Percentiles rank a stretch among this genome's conserved stretches.
Conservation (phyloP, 2,329 filamentous ascomycete species). For the Ceratocystis huliohia region DNA sequence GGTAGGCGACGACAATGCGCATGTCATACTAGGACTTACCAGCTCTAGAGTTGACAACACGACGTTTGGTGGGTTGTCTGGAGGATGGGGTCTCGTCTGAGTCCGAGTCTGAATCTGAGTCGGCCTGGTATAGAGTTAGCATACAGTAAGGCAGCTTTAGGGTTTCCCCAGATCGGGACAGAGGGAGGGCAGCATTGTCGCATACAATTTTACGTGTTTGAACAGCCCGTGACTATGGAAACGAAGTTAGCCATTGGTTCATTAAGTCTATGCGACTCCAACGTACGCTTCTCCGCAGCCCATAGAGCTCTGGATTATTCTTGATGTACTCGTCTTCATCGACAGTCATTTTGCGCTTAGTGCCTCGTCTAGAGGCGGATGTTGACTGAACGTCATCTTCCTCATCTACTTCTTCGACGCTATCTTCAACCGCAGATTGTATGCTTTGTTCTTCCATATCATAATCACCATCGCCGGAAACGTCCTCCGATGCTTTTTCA, state of each 20-base stretch:
- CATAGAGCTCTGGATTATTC: constrained; percentile 89
- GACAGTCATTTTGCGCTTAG: constrained; percentile 58
- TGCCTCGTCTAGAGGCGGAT: constrained; percentile 53
- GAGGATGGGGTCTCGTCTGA: constrained; percentile 50
- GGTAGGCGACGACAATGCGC: constrained; percentile 2
- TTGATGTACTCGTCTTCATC: constrained; percentile 75
- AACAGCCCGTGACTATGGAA: constrained; percentile 40
- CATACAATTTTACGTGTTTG: constrained; percentile 45
- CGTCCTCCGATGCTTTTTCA: constrained; percentile 39
- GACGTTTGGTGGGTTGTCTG: constrained; percentile 56
- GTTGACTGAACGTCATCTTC: constrained; percentile 42
- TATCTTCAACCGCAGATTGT: constrained; percentile 24
- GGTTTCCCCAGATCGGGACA: not conserved
- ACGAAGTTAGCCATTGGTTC: constrained; percentile 13
- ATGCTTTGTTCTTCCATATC: constrained; percentile 51
- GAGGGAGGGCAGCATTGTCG: constrained; percentile 14
- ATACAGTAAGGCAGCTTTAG: not conserved
- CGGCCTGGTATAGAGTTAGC: constrained; percentile 31
- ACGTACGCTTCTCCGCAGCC: constrained; percentile 78
- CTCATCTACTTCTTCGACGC: constrained; percentile 19
- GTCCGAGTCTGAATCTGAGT: constrained; percentile 41
- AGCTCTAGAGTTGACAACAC: constrained; percentile 50
- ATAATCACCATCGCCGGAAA: constrained; percentile 60
- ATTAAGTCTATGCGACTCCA: constrained; percentile 12
- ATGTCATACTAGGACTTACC: constrained; percentile 35